Base-by-base conservation (phyloP, 2,329 filamentous ascomycete genomes). In the Diplodia seriata region DNA sequence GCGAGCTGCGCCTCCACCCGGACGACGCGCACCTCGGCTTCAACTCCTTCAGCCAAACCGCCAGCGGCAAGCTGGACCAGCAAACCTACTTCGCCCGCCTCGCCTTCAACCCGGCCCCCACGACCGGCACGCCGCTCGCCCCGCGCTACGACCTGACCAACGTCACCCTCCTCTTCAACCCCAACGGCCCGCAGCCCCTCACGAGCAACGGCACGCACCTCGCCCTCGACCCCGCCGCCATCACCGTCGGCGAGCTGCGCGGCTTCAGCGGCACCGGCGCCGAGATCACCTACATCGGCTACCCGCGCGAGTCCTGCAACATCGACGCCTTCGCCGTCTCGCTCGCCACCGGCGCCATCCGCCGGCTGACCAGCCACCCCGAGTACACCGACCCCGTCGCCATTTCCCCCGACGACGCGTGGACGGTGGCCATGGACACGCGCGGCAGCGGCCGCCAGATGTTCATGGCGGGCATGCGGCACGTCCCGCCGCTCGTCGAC, bases 1-100 rank as follows among this genome's bases (percentile, higher is more conserved):
- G 82, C 3, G 83, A 84, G 70, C 70, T 84, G 31, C 81, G 81
- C 15, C 67, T 84, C 8, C 81, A 84, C 68, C 81, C 82, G 0
- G 82, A 84, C 47, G 73, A 83, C 47, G 70, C 74, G 0, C 82
- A 84, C 64, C 70, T 84, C 6, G 80, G 77, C 4, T 83, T 77
- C 71, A 83, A 77, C 70, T 78, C 79, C 0, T 80, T 82, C 64
- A 75, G 71, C 12, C 66, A 66, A 5, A 62, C 54, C 18, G 40
- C 40, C 15, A 15, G 40, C 11, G 70, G 72, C 11, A 70, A 78
- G 62, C 67, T 76, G 12, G 72, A 68, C 3, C 73, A 78, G 47
- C 69, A 69, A 14, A 68, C 68, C 1, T 82, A 80, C 71, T 79
- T 81, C 57, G 77, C 75, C 2, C 75, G 79, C 0, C 72, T 85